phyloP scores from a whole-genome alignment of 148 eudicot species.

The Persicaria maculosa region DNA sequence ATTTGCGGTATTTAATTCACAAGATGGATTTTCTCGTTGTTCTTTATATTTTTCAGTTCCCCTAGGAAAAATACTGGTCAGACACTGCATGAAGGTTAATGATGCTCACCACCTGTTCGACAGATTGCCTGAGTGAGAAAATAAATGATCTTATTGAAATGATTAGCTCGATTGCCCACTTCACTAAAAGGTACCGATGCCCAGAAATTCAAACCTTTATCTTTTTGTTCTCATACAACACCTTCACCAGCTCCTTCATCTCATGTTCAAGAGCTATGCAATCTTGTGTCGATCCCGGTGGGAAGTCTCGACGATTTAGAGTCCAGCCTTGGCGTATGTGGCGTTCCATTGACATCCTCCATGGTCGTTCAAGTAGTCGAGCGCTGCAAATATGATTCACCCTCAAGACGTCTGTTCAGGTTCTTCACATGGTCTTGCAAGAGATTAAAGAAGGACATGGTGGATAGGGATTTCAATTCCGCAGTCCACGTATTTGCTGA shows the following conservation, averaged over 20 bases:
- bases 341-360: constrained; percentile 28
- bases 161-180: constrained; percentile 7
- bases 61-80: too few species aligned
- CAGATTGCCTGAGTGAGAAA: constrained; percentile 19
- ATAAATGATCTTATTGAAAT: neutral
- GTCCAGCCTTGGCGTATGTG: constrained; percentile 27
- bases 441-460: constrained; percentile 27
- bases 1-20: too few species aligned
- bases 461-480: constrained; percentile 36
- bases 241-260: constrained; percentile 10
- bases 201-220: constrained; percentile 19
- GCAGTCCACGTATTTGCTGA: constrained; percentile 46
- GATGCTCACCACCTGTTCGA: constrained; percentile 14
- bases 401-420: constrained; percentile 30
- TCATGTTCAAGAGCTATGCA: constrained; percentile 31
- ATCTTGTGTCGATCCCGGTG: constrained; percentile 33
- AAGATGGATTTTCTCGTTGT: too few species aligned
- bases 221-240: constrained; percentile 19
- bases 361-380: constrained; percentile 42
- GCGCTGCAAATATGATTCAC: constrained; percentile 41
- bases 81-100: neutral
- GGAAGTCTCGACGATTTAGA: constrained; percentile 54
- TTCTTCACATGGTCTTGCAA: constrained; percentile 57
- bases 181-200: constrained; percentile 18
- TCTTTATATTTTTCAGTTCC: too few species aligned